These are phyloP conservation scores for Pterocarpus macrocarpus DNA, from an alignment of 306 rosid genomes.

Conservation along the genomic window DNA sequence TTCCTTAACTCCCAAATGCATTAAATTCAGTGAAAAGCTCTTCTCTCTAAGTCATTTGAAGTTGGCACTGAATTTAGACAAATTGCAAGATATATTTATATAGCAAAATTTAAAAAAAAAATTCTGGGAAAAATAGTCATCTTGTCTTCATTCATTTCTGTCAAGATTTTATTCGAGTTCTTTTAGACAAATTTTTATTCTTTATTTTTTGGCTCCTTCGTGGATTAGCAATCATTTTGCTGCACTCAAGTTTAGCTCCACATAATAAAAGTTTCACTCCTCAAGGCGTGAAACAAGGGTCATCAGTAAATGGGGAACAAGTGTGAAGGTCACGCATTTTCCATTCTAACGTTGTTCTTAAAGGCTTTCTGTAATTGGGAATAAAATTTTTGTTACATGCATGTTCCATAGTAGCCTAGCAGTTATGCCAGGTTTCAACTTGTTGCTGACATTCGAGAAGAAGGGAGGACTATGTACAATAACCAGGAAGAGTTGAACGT, in stretches of 20 bases:
- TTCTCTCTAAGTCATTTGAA: too few relatives aligned
- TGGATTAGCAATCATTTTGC: constrained; percentile 32
- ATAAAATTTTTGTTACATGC: constrained; percentile 11
- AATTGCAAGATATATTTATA: too few relatives aligned
- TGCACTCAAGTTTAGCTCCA: not conserved
- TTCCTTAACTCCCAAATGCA: too few relatives aligned
- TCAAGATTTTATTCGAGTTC: too few relatives aligned
- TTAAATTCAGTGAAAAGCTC: too few relatives aligned
- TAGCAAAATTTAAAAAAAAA: too few relatives aligned
- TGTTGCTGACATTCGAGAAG: constrained; percentile 3
- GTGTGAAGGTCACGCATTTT: constrained; percentile 1
- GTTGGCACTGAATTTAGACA: too few relatives aligned
- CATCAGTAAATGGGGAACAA: not conserved
- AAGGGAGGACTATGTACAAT: not conserved
- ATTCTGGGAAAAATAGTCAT: too few relatives aligned
- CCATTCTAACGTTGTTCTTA: not conserved
- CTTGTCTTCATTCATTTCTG: too few relatives aligned
- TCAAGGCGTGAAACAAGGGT: constrained; percentile 10
- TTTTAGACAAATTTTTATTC: too few relatives aligned
- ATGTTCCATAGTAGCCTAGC: not conserved
- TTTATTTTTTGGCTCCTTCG: not conserved
- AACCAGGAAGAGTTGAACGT: not conserved
- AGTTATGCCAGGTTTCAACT: constrained; percentile 38
- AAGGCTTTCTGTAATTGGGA: constrained; percentile 30
- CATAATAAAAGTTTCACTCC: not conserved